phyloP scores from a whole-genome alignment of 2,329 filamentous ascomycete species.

The Diaporthe destruens region DNA sequence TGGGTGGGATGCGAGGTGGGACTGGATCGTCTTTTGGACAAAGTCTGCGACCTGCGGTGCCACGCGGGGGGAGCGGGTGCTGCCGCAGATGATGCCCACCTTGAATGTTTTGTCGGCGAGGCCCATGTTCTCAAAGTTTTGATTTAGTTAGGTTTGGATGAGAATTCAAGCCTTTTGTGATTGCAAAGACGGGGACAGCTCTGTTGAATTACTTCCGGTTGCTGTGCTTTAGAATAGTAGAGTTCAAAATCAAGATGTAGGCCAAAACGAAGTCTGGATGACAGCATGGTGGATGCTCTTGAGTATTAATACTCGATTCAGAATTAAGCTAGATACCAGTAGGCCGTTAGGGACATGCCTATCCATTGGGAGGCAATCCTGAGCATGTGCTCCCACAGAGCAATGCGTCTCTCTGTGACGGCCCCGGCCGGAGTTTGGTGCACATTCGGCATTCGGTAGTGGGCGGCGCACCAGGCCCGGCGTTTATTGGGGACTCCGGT shows the following conservation, averaged over 20 bases:
- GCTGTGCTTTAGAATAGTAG: not conserved
- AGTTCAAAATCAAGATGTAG: too few relatives aligned
- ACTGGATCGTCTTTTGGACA: conserved; percentile 42
- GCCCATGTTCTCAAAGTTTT: not conserved
- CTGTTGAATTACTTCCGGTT: not conserved
- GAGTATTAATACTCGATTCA: not conserved
- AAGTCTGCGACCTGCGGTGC: conserved; percentile 45
- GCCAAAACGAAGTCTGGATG: too few relatives aligned
- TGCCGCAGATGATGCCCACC: conserved; percentile 47
- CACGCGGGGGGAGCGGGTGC: conserved; percentile 45
- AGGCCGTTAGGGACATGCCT: not conserved
- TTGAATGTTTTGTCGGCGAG: conserved; percentile 36
- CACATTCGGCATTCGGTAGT: not conserved
- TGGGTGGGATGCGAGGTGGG: conserved; percentile 29
- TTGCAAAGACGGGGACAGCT: not conserved
- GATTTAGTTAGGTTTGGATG: not conserved
- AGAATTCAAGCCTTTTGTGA: too few relatives aligned
- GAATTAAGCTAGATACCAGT: not conserved
- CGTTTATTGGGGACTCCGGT: not conserved
- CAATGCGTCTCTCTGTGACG: not conserved
- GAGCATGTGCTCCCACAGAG: not conserved
- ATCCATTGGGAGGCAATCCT: not conserved
- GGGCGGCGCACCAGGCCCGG: not conserved
- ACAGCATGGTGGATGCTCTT: not conserved
- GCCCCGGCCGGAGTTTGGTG: not conserved